These are phyloP conservation scores for Candida freyschussii DNA, from an alignment of 1,139 yeast genomes.

Conservation along the genomic window DNA sequence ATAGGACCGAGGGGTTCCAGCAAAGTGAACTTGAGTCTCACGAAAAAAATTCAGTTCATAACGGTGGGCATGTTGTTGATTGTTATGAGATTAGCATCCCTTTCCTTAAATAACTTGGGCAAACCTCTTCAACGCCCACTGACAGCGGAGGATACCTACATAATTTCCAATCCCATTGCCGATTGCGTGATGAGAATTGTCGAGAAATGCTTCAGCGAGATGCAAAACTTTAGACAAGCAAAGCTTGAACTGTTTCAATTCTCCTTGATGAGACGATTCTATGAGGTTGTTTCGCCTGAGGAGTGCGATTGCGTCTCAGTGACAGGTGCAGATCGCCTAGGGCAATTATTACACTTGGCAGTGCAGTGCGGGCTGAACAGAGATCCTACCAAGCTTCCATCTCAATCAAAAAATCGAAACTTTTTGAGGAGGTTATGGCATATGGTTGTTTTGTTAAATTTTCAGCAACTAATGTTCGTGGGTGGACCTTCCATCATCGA, in stretches of 20 bases:
- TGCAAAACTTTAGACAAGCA: conserved; percentile 13
- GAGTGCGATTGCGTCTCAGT: conserved; percentile 21
- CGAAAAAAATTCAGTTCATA: conserved; percentile 17
- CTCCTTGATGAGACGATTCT: conserved; percentile 13
- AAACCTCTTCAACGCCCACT: conserved; percentile 4
- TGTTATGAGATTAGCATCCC: conserved; percentile 22
- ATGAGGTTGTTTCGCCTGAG: conserved; percentile 19
- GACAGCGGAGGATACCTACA: conserved; percentile 15
- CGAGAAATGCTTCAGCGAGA: conserved; percentile 13
- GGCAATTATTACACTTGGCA: conserved; percentile 20
- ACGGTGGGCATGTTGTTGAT: conserved; percentile 18
- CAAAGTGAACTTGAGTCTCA: conserved; percentile 8
- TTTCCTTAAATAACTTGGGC: conserved; percentile 18
- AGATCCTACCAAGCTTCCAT: conserved; percentile 17
- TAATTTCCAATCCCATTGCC: conserved; percentile 15
- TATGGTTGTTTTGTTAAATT: conserved; percentile 17
- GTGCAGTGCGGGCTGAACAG: conserved; percentile 20
- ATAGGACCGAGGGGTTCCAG: conserved; percentile 16
- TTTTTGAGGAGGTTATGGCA: conserved; percentile 24
- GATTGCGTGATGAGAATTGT: conserved; percentile 10
- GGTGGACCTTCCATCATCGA: conserved; percentile 23
- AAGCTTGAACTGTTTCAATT: conserved; percentile 20
- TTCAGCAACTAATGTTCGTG: conserved; percentile 17
- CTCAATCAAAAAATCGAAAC: conserved; percentile 11
- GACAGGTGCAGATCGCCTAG: conserved; percentile 15